Evolutionary conservation across 805 yeast species (phyloP), one percentile per base, ranked within the genome.

Genomic region (Wickerhamomyces hampshirensis): DNA sequence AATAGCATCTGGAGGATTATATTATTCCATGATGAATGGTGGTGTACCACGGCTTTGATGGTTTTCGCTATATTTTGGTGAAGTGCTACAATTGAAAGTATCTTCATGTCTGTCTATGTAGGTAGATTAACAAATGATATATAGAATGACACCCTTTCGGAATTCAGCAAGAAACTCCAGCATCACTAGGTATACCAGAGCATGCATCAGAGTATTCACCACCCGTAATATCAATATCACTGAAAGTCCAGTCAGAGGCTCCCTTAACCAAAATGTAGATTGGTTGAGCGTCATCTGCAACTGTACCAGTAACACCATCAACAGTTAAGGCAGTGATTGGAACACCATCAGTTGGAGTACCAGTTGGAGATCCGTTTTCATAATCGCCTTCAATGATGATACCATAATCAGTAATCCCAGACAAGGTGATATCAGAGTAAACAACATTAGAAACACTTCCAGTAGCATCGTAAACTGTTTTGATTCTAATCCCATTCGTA

Each of bases 321-420:
- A 46, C 14, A 8, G 39, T 37, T 23, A 46, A 36, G 26, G 28
- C 34, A 12, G 46, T 31, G 33, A 46, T 43, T 34, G 47, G 47
- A 19, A 43, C 38, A 15, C 47, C 47, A 7, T 35, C 33, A 24
- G 45, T 40, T 4, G 46, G 33, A 15, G 36, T 33, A 17, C 46
- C 46, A 13, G 47, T 46, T 28, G 46, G 35, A 13, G 26, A 14
- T n/a, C 44, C 39, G 13, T 38, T 40, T 23, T 36, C 15, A 17
- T 45, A 45, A 28, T 43, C 43, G 15, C 44, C 44, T 43, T 45
- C 40, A 21, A 45, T 32, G 19, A 38, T 39, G 30, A 45, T 43
- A 40, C 50, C 46, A 28, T 43, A 43, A 6, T 35, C 33, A 16
- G 30, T 8, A 17, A 43, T 43, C 15, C 27, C 28, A 13, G 18